Base-by-base conservation (phyloP, 805 yeast species). In the Phaffomyces thermotolerans region DNA sequence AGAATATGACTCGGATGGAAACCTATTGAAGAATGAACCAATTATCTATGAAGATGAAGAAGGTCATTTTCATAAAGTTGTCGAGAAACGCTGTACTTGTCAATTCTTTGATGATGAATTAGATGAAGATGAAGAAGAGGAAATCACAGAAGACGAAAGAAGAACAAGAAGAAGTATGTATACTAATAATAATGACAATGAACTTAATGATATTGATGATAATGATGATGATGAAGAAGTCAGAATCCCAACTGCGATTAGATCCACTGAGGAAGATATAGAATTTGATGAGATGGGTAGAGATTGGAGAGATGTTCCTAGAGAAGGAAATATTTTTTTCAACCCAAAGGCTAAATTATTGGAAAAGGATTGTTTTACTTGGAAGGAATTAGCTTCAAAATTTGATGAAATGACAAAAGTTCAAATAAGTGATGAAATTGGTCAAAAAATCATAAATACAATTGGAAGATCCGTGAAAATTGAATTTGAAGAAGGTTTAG, bases 241-340 rank as follows among this genome's bases (percentile, higher is more conserved):
- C 13, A 39, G 35, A 6, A 50, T 52, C 4, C 62, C 65, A 12
- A 48, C 56, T 4, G 71, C 73, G 1, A 60, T 65, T 1, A 54
- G 75, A 48, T 57, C 69, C 2, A 39, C 34, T 4, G 56, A 63
- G 1, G 54, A 52, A 20, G 41, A 40, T 7, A 62, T 75, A 33
- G 78, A 75, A 39, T 73, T 76, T 57, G 86, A 79, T 56, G 72
- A 75, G 24, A 58, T 68, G 37, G 87, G 86, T 0, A 66, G 76
- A 31, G 89, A 83, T 61, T 81, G 89, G 86, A 64, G 88, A 52
- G 89, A 81, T 58, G 67, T 80, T 12, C 83, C 85, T 3, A 64
- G 88, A 40, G 85, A 78, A 3, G 66, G 66, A 1, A 83, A 83
- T 54, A 59, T 63, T 12, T 60, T 63, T 32, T 64, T 56, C 50